Evolutionary conservation across 2,329 filamentous ascomycete species (phyloP).

Genomic region (Cladosporium sp.): DNA sequence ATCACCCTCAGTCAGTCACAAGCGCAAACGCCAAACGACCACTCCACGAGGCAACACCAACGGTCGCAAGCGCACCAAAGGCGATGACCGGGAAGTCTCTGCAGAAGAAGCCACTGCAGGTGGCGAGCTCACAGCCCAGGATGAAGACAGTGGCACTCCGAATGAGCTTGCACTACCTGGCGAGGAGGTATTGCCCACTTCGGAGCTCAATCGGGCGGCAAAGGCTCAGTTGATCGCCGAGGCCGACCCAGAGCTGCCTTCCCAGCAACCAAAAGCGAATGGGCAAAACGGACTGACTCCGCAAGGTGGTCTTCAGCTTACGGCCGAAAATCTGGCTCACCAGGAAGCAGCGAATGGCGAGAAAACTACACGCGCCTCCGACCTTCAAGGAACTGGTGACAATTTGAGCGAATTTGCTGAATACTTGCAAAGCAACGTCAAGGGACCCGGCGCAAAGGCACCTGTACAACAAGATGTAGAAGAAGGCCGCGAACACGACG

Average conservation of each 20-base stretch:
- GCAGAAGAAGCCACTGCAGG: too few relatives aligned
- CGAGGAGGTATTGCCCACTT: constrained; percentile 16
- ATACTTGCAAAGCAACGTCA: constrained; percentile 21
- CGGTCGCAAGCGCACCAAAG: constrained; percentile 7
- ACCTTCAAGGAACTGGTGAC: constrained; percentile 29
- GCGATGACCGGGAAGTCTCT: neutral
- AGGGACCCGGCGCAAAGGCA: neutral
- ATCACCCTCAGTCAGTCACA: neutral
- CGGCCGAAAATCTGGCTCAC: constrained; percentile 30
- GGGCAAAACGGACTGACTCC: neutral
- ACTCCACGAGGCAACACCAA: neutral
- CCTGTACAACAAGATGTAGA: neutral
- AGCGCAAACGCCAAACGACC: constrained; percentile 5
- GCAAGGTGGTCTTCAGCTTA: constrained; percentile 20
- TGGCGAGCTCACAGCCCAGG: too few relatives aligned
- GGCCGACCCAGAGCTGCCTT: neutral
- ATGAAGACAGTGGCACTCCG: neutral
- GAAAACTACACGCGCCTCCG: constrained; percentile 21
- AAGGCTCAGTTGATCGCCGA: constrained; percentile 20
- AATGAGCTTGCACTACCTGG: neutral
- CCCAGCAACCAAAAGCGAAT: neutral
- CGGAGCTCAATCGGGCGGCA: constrained; percentile 22
- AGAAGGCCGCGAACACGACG: too few relatives aligned
- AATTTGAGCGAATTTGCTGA: constrained; percentile 22
- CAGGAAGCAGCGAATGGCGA: constrained; percentile 26